Base-by-base conservation (phyloP, 1,139 yeast genomes). In the Suhomyces coccinellae region DNA sequence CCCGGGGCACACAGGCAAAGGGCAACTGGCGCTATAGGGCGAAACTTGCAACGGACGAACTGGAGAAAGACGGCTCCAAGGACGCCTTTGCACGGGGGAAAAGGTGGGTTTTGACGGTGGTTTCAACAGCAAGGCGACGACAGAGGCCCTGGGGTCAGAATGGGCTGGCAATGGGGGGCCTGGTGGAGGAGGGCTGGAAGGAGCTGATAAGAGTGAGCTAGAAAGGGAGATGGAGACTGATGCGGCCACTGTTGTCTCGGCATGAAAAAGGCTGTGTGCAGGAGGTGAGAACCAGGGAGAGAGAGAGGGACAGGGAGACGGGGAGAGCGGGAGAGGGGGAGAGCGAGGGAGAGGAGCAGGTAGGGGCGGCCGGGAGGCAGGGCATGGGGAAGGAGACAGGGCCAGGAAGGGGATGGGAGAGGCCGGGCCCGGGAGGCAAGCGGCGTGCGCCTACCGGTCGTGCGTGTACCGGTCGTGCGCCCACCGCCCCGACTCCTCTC, bases 231-330 rank as follows among this genome's bases (percentile, higher is more conserved):
- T 40, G 43, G 36, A 40, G 30, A 40, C 39, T 40, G 37, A 40
- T 41, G 44, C 44, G 40, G 44, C 44, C 44, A 41, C 37, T 41
- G 44, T 41, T 41, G 44, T 36, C 44, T 41, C 44, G 44, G 40
- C 40, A 34, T 41, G 44, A 41, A 41, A 41, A 41, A 33, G 31
- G 38, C 39, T 40, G 38, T 34, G 32, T 40, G 43, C 43, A 40
- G 43, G 34, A 33, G 22, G 28, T 31, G 30, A 40, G 27, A 39
- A 36, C 17, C 16, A 22, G 15, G 40, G 24, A 14, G 4, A 7
- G 7, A 7, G 12, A 8, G 10, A 7, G 33, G 20, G 4, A 20
- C 8, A 12, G 34, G 33, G 27, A 13, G 6, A 26, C 14, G 17
- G 8, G 15, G 30, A 14, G n/a, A n/a, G n/a, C n/a, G n/a, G n/a